Evolutionary conservation across 208 protist species (phyloP).

Genomic region (Leishmania guyanensis): DNA sequence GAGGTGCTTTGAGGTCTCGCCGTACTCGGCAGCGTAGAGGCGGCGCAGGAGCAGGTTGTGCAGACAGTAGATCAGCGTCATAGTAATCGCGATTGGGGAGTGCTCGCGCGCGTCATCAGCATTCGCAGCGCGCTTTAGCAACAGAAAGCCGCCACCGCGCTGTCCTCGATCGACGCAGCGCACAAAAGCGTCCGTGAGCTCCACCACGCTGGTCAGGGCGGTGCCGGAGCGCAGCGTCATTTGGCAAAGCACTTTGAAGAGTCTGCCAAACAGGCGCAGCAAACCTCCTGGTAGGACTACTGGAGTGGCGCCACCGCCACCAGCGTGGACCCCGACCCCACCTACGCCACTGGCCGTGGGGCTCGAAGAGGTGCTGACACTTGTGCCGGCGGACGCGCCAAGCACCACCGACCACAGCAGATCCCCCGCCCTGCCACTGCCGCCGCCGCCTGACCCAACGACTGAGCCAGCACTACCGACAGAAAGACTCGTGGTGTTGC

Average conservation of each 20-base stretch:
- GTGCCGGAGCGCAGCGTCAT: slow-evolving; percentile 56
- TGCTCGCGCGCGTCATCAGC: slow-evolving; percentile 58
- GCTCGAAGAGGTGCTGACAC: not conserved
- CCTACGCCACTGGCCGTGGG: slow-evolving; percentile 2
- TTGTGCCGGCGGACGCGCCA: slow-evolving; percentile 7
- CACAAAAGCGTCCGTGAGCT: slow-evolving; percentile 49
- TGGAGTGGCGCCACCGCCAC: not conserved
- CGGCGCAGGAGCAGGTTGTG: slow-evolving; percentile 76
- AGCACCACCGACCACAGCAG: slow-evolving; percentile 18
- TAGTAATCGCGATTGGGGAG: slow-evolving; percentile 59
- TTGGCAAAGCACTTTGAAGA: slow-evolving; percentile 63
- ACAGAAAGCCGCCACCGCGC: slow-evolving; percentile 38
- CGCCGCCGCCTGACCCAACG: slow-evolving; percentile 11
- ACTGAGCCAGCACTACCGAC: slow-evolving; percentile 9
- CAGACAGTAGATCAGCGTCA: slow-evolving; percentile 63
- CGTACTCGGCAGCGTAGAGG: slow-evolving; percentile 45
- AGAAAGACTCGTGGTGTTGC: slow-evolving; percentile 20
- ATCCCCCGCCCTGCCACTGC: slow-evolving; percentile 20
- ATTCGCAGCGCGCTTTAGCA: slow-evolving; percentile 41
- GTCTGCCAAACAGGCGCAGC: slow-evolving; percentile 77
- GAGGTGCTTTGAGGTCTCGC: slow-evolving; percentile 28
- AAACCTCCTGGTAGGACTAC: slow-evolving; percentile 56
- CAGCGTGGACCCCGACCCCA: not conserved
- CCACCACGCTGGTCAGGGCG: slow-evolving; percentile 42
- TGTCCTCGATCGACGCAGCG: slow-evolving; percentile 47